Conservation (phyloP, 768 basidiomycete genomes). For the Thelephora aurantiotincta region DNA sequence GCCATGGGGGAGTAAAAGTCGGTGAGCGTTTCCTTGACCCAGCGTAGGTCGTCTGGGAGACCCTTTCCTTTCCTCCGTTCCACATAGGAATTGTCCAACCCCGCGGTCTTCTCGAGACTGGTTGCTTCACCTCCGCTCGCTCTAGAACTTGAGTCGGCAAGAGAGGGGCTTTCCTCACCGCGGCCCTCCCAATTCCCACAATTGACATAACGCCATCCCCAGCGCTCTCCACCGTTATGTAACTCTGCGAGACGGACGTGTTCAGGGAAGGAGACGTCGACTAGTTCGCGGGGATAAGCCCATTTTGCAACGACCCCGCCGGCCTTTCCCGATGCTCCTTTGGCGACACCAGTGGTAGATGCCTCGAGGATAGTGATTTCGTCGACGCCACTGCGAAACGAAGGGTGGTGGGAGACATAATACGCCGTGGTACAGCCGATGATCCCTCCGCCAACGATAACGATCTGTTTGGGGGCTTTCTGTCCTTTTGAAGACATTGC, state of each 20-base stretch:
- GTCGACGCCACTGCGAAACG: constrained; percentile 23
- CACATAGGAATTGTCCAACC: constrained; percentile 17
- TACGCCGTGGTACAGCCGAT: constrained; percentile 78
- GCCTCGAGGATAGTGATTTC: constrained; percentile 60
- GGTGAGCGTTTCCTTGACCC: constrained; percentile 35
- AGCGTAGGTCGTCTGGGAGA: constrained; percentile 19
- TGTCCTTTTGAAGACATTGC: too few relatives aligned
- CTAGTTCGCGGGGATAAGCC: constrained; percentile 66
- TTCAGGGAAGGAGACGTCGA: constrained; percentile 57
- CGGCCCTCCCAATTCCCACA: constrained; percentile 64
- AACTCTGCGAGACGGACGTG: constrained; percentile 60
- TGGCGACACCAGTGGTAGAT: constrained; percentile 49
- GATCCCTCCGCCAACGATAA: constrained; percentile 79
- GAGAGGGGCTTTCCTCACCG: constrained; percentile 20
- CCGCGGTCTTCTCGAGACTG: constrained; percentile 43
- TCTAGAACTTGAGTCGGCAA: constrained; percentile 8
- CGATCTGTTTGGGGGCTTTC: constrained; percentile 25
- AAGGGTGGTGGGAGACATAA: constrained; percentile 51
- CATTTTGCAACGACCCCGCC: constrained; percentile 77
- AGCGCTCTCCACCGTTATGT: constrained; percentile 54
- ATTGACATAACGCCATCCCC: constrained; percentile 74
- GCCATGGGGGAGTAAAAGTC: constrained; percentile 50
- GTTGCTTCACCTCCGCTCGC: constrained; percentile 21
- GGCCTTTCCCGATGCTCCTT: constrained; percentile 75
- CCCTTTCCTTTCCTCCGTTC: constrained; percentile 5